Base-by-base conservation (phyloP, 225 moss, liverwort and hornwort genomes). In the Marchantia paleacea region DNA sequence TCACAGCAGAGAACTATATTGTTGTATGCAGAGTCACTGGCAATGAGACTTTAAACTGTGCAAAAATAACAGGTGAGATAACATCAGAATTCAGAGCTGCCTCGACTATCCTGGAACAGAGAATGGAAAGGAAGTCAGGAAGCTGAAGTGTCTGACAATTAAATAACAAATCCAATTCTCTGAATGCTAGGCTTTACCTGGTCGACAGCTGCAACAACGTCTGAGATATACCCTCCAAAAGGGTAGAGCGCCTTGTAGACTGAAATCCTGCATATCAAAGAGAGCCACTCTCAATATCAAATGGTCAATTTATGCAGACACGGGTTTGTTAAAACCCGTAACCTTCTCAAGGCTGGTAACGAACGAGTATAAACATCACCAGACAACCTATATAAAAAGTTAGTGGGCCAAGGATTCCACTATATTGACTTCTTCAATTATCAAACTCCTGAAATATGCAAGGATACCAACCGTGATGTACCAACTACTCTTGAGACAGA, bases 161-260 rank as follows among this genome's bases (percentile, higher is more conserved):
- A 39, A 2, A 39, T 39, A 39, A 5, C 39, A 39, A 39, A 39
- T 39, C 39, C 39, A 39, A 2, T 39, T 39, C 39, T 2, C 39
- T 39, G 24, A 73, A 52, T 70, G 51, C 48, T 0, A n/a, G 10
- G 13, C 26, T 1, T 6, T 68, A 89, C 87, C 69, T 90, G 87
- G 64, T 87, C 89, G 49, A 87, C 85, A 6, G 78, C 89, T 12
- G 89, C 89, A 63, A 90, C 85, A 50, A 90, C 89, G 24, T 90
- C 85, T 64, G 89, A 80, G 19, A 90, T 85, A 52, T 87, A 90
- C 52, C 89, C 89, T 79, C 87, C 89, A 55, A 85, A 85, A 22
- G 85, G 89, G 63, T 85, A 90, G 13, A 90, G 28, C 13, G 85
- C 89, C 69, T 90, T 90, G 84, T 90, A 90, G 13, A 90, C 79